These are phyloP conservation scores for Paramecium biaurelia DNA, from an alignment of 73 alveolate genomes.

Conservation along the genomic window DNA sequence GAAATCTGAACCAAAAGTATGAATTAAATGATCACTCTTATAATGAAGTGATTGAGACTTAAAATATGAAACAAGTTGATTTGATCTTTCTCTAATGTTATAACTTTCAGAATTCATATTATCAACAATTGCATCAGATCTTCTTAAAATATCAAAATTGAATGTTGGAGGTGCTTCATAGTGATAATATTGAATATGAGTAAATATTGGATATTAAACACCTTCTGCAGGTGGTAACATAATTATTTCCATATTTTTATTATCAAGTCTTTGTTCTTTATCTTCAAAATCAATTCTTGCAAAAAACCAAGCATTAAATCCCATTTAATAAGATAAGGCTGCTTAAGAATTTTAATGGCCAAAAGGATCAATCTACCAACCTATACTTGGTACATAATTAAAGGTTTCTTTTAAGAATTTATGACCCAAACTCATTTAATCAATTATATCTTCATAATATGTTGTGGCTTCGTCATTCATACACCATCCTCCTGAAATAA, in stretches of 20 bases:
- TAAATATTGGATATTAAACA: slow-evolving; percentile 45
- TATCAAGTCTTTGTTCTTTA: slow-evolving; percentile 68
- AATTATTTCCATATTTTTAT: slow-evolving; percentile 81
- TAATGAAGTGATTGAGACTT: slow-evolving; percentile 49
- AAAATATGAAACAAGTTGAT: slow-evolving; percentile 32
- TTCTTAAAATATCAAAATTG: background rate
- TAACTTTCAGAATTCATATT: background rate
- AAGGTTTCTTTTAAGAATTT: slow-evolving; percentile 82
- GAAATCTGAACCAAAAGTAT: slow-evolving; percentile 78
- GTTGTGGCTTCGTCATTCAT: slow-evolving; percentile 97
- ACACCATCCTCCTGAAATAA: slow-evolving; percentile 95
- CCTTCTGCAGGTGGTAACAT: slow-evolving; percentile 81
- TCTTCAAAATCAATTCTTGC: slow-evolving; percentile 93
- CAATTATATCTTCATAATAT: slow-evolving; percentile 89
- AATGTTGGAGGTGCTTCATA: slow-evolving; percentile 65
- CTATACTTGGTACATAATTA: slow-evolving; percentile 80
- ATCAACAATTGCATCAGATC: background rate
- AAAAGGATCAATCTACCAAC: slow-evolving; percentile 97
- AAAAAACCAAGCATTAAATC: slow-evolving; percentile 91
- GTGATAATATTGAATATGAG: slow-evolving; percentile 63
- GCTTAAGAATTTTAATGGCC: slow-evolving; percentile 93
- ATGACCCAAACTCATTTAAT: slow-evolving; percentile 91
- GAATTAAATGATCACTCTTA: slow-evolving; percentile 62
- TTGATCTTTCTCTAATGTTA: background rate
- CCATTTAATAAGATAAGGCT: slow-evolving; percentile 88